Evolutionary conservation across 2,329 filamentous ascomycete species (phyloP).

Genomic region (Huntiella decipiens): DNA sequence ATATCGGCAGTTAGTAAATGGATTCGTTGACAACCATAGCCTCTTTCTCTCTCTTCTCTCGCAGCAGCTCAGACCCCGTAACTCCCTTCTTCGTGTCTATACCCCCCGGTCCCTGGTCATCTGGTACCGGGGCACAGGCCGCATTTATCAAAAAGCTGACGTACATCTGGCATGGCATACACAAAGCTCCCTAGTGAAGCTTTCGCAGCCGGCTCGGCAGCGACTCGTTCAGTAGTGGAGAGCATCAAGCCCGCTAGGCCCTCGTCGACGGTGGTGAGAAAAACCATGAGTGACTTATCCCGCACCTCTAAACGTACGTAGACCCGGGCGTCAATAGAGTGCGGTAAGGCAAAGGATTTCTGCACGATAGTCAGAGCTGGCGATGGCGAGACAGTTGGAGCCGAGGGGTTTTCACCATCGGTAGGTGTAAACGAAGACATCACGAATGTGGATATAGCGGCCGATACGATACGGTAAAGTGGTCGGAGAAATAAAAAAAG

Average conservation of each 20-base stretch:
- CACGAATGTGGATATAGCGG: no score
- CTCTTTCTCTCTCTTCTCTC: not conserved
- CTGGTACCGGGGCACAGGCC: no score
- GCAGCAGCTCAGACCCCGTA: no score
- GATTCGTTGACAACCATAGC: not conserved
- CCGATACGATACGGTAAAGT: no score
- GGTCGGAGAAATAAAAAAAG: no score
- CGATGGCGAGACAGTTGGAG: not conserved
- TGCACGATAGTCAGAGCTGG: conserved; percentile 16
- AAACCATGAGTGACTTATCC: conserved; percentile 38
- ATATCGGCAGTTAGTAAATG: conserved; percentile 4
- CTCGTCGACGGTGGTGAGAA: conserved; percentile 38
- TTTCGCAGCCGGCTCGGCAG: not conserved
- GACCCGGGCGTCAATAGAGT: conserved; percentile 39
- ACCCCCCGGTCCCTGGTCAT: no score
- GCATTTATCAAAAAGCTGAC: conserved; percentile 13
- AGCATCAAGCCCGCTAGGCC: conserved; percentile 24
- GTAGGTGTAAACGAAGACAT: no score
- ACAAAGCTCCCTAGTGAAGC: conserved; percentile 69
- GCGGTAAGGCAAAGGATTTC: conserved; percentile 41
- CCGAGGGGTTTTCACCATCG: not conserved
- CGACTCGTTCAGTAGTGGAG: conserved; percentile 10
- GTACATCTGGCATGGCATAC: conserved; percentile 79
- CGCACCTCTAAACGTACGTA: conserved; percentile 40
- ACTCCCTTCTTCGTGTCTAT: no score